A percentile compares a stretch with the other conserved stretches of the same genome.
These are phyloP conservation scores for Wilcoxina mikolae DNA, from an alignment of 495 filamentous ascomycete species.

Conservation along the genomic window DNA sequence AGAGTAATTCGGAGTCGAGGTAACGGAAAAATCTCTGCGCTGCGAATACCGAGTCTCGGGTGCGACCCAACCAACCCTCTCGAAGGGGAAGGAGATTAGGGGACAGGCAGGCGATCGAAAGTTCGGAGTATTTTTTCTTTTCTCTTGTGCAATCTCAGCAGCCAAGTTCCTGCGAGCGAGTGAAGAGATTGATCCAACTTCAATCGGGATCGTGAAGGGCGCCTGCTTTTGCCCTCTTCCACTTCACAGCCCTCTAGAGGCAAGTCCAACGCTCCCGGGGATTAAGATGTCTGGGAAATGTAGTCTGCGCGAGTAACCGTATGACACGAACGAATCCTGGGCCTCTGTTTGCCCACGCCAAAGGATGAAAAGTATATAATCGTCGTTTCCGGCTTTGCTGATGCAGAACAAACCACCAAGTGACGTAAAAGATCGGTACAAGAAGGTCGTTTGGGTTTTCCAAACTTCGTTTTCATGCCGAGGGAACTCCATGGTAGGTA, in stretches of 20 bases:
- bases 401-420: no score
- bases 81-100: neutral
- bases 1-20: neutral
- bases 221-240: no score
- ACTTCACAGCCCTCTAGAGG: neutral
- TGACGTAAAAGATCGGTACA: no score
- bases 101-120: neutral
- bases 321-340: neutral
- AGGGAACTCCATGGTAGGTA: no score
- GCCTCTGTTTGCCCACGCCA: neutral
- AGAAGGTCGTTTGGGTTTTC: no score
- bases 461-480: no score
- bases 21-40: neutral
- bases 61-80: no score
- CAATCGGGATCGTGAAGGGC: neutral
- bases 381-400: neutral
- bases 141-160: neutral
- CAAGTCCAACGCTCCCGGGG: neutral
- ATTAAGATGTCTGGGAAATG: neutral
- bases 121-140: neutral
- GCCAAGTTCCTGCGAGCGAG: neutral
- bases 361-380: no score
- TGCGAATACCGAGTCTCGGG: no score
- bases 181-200: neutral
- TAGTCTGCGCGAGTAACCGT: neutral